Conservation (phyloP, 371 early-diverging fungal genomes). For the Zancudomyces culisetae region DNA sequence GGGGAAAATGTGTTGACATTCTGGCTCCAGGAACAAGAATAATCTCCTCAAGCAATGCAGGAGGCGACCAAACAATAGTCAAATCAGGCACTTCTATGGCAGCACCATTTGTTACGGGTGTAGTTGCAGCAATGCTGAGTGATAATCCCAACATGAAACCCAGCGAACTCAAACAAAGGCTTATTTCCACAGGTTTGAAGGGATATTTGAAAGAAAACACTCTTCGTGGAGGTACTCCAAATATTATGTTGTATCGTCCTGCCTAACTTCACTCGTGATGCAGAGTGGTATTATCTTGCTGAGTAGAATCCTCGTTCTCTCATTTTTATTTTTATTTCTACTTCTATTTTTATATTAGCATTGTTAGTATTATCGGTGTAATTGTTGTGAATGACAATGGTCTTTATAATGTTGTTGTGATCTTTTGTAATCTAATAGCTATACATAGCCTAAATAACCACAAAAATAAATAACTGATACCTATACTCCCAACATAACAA, state of each 20-base stretch:
- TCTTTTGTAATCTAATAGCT: too few relatives aligned
- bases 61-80: not conserved
- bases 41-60: not conserved
- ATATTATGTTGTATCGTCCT: not conserved
- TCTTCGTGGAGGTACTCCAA: not conserved
- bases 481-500: too few relatives aligned
- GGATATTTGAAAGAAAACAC: not conserved
- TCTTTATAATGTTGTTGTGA: too few relatives aligned
- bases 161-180: constrained; percentile 57
- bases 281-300: too few relatives aligned
- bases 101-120: constrained; percentile 93
- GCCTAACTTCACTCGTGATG: too few relatives aligned
- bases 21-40: constrained; percentile 82
- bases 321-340: too few relatives aligned
- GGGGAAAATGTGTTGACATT: constrained; percentile 83
- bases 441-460: too few relatives aligned
- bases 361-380: too few relatives aligned
- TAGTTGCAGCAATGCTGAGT: constrained; percentile 72
- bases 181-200: constrained; percentile 20
- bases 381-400: too few relatives aligned
- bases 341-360: too few relatives aligned
- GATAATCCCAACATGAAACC: constrained; percentile 44
- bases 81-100: constrained; percentile 95
- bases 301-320: too few relatives aligned
- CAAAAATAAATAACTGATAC: too few relatives aligned